Evolutionary conservation across 2,329 filamentous ascomycete species (phyloP).

Genomic region (Aschersonia sp.): DNA sequence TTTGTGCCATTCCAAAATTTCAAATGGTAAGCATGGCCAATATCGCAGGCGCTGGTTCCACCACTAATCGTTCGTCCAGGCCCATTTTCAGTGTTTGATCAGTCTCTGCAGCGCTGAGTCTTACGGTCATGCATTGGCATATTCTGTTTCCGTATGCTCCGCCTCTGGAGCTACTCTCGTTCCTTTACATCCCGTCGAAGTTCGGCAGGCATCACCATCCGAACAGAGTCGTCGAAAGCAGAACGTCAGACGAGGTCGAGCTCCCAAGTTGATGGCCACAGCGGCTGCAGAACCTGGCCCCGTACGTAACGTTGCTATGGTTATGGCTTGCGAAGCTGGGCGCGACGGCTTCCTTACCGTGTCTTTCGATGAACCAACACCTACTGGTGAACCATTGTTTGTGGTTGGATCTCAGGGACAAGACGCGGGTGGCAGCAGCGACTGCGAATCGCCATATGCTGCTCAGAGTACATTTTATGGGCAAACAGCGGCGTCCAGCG

Average conservation of each 20-base stretch:
- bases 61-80: conserved; percentile 8
- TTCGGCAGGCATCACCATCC: conserved; percentile 7
- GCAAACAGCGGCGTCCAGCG: neutral
- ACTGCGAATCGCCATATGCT: neutral
- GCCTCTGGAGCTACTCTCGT: conserved; percentile 12
- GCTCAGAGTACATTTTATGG: neutral
- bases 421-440: neutral
- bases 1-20: conserved; percentile 5
- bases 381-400: conserved; percentile 5
- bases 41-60: too few species aligned
- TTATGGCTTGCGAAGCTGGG: conserved; percentile 15
- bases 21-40: conserved; percentile 2
- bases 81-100: conserved; percentile 17
- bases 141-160: conserved; percentile 13
- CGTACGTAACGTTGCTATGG: conserved; percentile 10
- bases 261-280: neutral
- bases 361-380: conserved; percentile 7
- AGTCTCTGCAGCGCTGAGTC: conserved; percentile 10
- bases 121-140: conserved; percentile 16
- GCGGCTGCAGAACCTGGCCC: conserved; percentile 5
- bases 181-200: conserved; percentile 15
- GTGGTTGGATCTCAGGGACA: neutral
- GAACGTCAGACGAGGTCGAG: conserved; percentile 4
- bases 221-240: neutral
- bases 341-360: conserved; percentile 17